Percentiles rank a stretch among this genome's conserved stretches.
Evolutionary conservation across 2,329 filamentous ascomycete genomes (phyloP).

Genomic region (Trichoderma aggressivum): DNA sequence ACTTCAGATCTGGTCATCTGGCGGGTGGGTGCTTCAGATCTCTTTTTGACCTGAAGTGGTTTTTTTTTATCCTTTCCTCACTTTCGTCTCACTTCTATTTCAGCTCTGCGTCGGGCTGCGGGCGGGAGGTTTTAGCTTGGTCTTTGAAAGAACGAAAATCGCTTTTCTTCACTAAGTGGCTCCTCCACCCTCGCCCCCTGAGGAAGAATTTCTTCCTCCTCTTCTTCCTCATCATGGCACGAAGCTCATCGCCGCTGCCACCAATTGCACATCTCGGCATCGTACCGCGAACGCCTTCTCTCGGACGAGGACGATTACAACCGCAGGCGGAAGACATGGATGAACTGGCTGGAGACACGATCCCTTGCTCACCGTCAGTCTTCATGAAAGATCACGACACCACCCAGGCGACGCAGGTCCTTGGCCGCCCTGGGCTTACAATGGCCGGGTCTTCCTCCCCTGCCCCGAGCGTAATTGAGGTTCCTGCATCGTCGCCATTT

Average conservation of each 20-base stretch:
- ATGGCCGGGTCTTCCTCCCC: slow-evolving; percentile 41
- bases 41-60: not conserved
- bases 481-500: slow-evolving; percentile 83
- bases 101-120: slow-evolving; percentile 14
- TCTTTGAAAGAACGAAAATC: slow-evolving; percentile 4
- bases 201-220: slow-evolving; percentile 9
- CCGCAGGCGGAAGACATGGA: slow-evolving; percentile 39
- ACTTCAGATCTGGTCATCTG: not conserved
- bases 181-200: not conserved
- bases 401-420: slow-evolving; percentile 48
- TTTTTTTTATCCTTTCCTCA: not conserved
- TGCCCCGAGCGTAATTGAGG: slow-evolving; percentile 59
- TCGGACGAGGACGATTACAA: slow-evolving; percentile 23
- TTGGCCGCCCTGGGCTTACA: slow-evolving; percentile 38
- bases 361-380: slow-evolving; percentile 42
- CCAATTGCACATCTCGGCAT: slow-evolving; percentile 31
- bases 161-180: slow-evolving; percentile 15
- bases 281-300: slow-evolving; percentile 29
- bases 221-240: slow-evolving; percentile 28
- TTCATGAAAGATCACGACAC: slow-evolving; percentile 32
- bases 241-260: slow-evolving; percentile 32
- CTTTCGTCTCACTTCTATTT: slow-evolving; percentile 19
- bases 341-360: slow-evolving; percentile 43
- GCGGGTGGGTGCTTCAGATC: not conserved
- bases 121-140: not conserved